Evolutionary conservation across 2,329 filamentous ascomycete species (phyloP).

Genomic region (Plectosphaerella cucumerina): DNA sequence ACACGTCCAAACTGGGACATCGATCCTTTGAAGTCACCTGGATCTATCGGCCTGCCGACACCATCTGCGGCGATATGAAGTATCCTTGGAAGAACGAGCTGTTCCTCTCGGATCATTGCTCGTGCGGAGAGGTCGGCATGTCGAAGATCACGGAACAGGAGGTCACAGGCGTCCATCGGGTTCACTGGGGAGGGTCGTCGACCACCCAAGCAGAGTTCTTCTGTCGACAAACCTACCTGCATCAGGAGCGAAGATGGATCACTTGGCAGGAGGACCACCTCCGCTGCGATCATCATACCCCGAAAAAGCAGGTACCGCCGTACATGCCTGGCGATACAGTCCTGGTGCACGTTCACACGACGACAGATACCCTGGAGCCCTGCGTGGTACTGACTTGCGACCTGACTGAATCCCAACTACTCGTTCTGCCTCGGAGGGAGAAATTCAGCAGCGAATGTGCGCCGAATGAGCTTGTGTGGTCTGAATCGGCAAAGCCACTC

Average conservation of each 20-base stretch:
- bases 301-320: slow-evolving; percentile 10
- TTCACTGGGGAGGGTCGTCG: slow-evolving; percentile 54
- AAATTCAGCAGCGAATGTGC: slow-evolving; percentile 23
- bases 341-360: slow-evolving; percentile 32
- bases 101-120: slow-evolving; percentile 74
- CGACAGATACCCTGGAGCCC: slow-evolving; percentile 46
- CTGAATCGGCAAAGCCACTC: slow-evolving; percentile 25
- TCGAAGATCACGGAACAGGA: slow-evolving; percentile 48
- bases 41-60: slow-evolving; percentile 70
- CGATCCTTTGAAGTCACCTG: slow-evolving; percentile 62
- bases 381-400: slow-evolving; percentile 47
- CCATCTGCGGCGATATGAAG: slow-evolving; percentile 60
- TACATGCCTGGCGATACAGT: slow-evolving; percentile 55
- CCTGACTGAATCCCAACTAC: slow-evolving; percentile 21
- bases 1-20: slow-evolving; percentile 26
- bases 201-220: slow-evolving; percentile 52
- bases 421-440: slow-evolving; percentile 42
- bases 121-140: slow-evolving; percentile 45
- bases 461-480: slow-evolving; percentile 58
- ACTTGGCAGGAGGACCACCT: slow-evolving; percentile 53
- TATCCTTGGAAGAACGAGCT: slow-evolving; percentile 72
- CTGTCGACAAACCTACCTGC: slow-evolving; percentile 65
- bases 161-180: slow-evolving; percentile 50
- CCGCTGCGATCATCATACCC: slow-evolving; percentile 38
- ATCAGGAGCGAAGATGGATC: slow-evolving; percentile 56